A percentile compares a stretch with the other conserved stretches of the same genome.
phyloP scores from a whole-genome alignment of 2,329 filamentous ascomycete genomes.

The Colletotrichum sp. region DNA sequence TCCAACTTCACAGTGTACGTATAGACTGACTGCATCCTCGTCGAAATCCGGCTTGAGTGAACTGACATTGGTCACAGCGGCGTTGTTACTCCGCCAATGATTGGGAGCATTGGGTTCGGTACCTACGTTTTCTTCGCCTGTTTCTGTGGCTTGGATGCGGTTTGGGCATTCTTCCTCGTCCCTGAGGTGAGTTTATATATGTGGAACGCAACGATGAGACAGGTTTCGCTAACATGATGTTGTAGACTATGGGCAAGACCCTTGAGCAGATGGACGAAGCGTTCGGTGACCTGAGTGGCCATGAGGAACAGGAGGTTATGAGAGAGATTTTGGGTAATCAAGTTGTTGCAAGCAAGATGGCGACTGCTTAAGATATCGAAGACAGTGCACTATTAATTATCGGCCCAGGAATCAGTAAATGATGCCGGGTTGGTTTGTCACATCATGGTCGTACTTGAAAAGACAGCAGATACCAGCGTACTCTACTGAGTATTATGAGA shows the following conservation, averaged over 20 bases:
- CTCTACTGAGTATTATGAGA: background rate
- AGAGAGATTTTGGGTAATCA: background rate
- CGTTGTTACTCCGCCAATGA: constrained; percentile 56
- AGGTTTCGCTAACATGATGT: background rate
- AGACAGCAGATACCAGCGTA: background rate
- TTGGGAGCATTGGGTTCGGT: constrained; percentile 51
- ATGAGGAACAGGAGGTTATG: constrained; percentile 7
- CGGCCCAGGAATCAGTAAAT: accelerated
- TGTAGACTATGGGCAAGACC: constrained; percentile 58
- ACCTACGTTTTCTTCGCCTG: constrained; percentile 65
- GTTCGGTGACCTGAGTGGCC: background rate
- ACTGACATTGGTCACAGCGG: background rate
- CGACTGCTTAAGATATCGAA: accelerated
- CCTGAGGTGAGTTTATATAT: constrained; percentile 36
- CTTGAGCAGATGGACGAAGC: constrained; percentile 61
- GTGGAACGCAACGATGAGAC: accelerated
- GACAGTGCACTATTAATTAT: background rate
- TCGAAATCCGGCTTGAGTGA: accelerated
- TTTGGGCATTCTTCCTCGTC: constrained; percentile 58
- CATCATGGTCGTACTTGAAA: accelerated
- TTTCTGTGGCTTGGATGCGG: constrained; percentile 50
- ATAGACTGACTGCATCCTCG: accelerated
- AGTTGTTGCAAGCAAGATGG: background rate
- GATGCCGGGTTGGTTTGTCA: background rate
- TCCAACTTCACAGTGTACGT: constrained; percentile 44